Conservation (phyloP, 768 basidiomycete genomes). For the Psilocybe azurescens region DNA sequence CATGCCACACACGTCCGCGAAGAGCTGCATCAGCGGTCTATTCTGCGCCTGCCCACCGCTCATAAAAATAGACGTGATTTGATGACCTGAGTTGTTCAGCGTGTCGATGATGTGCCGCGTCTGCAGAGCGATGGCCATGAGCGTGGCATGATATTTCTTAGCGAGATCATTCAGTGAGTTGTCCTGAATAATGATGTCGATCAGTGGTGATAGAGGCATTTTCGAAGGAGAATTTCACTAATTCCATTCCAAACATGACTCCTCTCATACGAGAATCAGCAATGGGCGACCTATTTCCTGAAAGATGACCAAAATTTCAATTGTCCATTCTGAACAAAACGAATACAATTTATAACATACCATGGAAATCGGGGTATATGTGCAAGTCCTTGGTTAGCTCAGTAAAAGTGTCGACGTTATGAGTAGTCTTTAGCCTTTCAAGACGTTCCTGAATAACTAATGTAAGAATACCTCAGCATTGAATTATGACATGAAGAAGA, state of each 20-base stretch:
- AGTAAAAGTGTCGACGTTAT: conserved; percentile 63
- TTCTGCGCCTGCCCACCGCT: conserved; percentile 95
- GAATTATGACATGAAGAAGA: background rate
- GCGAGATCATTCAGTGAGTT: conserved; percentile 81
- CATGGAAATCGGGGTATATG: conserved; percentile 95
- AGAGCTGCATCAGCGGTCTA: conserved; percentile 81
- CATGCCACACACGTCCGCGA: conserved; percentile 85
- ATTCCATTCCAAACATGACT: conserved; percentile 84
- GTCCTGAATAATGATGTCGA: conserved; percentile 48
- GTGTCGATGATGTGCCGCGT: conserved; percentile 92
- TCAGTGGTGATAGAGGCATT: background rate
- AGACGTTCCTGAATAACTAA: conserved; percentile 78
- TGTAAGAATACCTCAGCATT: background rate
- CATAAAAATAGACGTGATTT: conserved; percentile 86
- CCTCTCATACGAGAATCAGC: conserved; percentile 97
- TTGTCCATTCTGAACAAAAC: background rate
- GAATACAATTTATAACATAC: conserved; percentile 37
- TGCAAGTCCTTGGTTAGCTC: conserved; percentile 92
- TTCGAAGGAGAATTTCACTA: conserved; percentile 42
- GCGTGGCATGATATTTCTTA: conserved; percentile 86
- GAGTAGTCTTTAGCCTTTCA: conserved; percentile 64
- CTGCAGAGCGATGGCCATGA: conserved; percentile 94
- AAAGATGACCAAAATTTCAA: background rate
- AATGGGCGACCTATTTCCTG: conserved; percentile 95
- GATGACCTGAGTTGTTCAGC: conserved; percentile 86